phyloP scores from a whole-genome alignment of 805 yeast genomes.

The Millerago galiae region DNA sequence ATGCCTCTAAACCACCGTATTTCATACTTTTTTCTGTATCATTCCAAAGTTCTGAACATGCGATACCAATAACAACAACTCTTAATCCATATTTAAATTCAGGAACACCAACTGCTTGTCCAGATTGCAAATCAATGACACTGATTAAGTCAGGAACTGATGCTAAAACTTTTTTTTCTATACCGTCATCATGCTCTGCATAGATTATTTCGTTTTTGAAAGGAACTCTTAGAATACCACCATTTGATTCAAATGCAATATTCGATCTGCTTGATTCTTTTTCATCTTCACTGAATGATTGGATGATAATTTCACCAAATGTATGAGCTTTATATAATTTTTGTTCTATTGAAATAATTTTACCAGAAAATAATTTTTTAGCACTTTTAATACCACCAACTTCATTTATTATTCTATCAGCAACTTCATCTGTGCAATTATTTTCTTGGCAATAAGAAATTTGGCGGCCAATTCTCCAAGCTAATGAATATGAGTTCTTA shows the following conservation, averaged over 20 bases:
- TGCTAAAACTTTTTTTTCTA: conserved; percentile 24
- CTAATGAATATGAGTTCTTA: conserved; percentile 32
- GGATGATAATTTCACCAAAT: conserved; percentile 37
- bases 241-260: conserved; percentile 1
- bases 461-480: conserved; percentile 42
- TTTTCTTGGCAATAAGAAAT: conserved; percentile 26
- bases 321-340: conserved; percentile 37
- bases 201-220: conserved; percentile 43
- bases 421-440: conserved; percentile 1
- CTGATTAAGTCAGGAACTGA: conserved; percentile 43
- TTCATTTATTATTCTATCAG: conserved; percentile 19
- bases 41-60: conserved; percentile 33
- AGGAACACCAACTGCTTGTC: conserved; percentile 45
- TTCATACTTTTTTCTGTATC: conserved; percentile 28
- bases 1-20: conserved; percentile 32
- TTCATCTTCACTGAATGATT: conserved; percentile 15
- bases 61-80: conserved; percentile 33
- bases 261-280: conserved; percentile 4
- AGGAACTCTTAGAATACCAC: conserved; percentile 30
- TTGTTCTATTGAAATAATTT: conserved; percentile 37
- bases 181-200: conserved; percentile 22
- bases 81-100: conserved; percentile 40
- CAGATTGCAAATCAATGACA: conserved; percentile 36
- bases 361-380: conserved; percentile 33
- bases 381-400: conserved; percentile 27